Evolutionary conservation across 768 basidiomycete species (phyloP).

Genomic region (Phaffia tasmanica): DNA sequence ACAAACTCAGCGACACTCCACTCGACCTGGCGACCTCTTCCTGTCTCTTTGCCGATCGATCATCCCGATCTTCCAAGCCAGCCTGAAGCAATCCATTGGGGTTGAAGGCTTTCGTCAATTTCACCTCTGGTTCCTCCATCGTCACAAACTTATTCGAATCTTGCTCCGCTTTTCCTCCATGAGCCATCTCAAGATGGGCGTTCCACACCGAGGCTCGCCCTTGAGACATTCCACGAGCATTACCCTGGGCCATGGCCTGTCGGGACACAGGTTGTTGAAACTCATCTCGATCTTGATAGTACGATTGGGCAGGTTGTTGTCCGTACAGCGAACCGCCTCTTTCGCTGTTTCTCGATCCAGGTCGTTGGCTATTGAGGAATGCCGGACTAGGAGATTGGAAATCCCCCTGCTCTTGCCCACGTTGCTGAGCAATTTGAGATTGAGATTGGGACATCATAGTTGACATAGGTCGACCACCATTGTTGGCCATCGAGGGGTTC

Average conservation of each 20-base stretch:
- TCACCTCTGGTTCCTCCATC: constrained; percentile 54
- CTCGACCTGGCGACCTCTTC: constrained; percentile 86
- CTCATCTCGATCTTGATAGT: too few relatives aligned
- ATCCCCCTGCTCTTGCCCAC: too few relatives aligned
- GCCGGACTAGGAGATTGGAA: too few relatives aligned
- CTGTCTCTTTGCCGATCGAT: constrained; percentile 87
- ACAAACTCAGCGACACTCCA: constrained; percentile 60
- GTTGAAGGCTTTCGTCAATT: constrained; percentile 85
- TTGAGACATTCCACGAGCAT: constrained; percentile 35
- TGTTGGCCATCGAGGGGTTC: neutral
- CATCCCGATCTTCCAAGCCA: constrained; percentile 88
- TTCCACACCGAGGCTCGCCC: constrained; percentile 73
- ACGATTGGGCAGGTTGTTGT: too few relatives aligned
- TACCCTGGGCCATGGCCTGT: too few relatives aligned
- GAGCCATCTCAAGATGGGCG: constrained; percentile 65
- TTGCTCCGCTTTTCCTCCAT: constrained; percentile 42
- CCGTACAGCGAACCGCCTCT: too few relatives aligned
- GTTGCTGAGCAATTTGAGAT: too few relatives aligned
- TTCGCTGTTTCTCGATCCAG: too few relatives aligned
- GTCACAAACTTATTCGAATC: constrained; percentile 52
- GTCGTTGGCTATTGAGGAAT: too few relatives aligned
- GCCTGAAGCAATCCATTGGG: constrained; percentile 90
- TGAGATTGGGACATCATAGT: neutral
- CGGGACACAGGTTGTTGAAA: too few relatives aligned
- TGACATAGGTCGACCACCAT: neutral